Conservation (phyloP, 2,329 filamentous ascomycete species). For the Dactylellina leptospora region DNA sequence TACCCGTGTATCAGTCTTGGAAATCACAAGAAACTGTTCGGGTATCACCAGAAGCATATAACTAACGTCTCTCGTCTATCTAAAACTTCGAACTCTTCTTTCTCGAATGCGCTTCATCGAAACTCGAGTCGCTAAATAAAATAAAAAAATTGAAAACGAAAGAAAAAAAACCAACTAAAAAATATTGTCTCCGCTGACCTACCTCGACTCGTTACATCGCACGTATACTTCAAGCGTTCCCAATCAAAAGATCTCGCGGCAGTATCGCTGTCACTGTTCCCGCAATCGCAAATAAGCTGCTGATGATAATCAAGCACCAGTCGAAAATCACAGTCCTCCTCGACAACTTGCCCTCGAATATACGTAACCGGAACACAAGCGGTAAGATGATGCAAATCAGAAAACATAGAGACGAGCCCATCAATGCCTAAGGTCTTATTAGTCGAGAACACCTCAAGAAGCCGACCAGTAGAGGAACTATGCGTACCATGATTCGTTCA, state of each 20-base stretch:
- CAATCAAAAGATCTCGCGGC: constrained; percentile 45
- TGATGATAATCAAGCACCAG: constrained; percentile 75
- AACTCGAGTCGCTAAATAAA: constrained; percentile 3
- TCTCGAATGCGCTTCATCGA: background rate
- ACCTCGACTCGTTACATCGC: background rate
- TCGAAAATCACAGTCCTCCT: constrained; percentile 71
- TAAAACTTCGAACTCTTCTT: background rate
- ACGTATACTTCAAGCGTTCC: constrained; percentile 11
- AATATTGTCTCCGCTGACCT: constrained; percentile 1
- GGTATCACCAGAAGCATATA: background rate
- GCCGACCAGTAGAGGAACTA: background rate
- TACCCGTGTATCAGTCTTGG: background rate
- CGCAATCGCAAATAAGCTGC: constrained; percentile 73
- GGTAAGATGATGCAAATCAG: constrained; percentile 93
- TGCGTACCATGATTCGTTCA: constrained; percentile 78
- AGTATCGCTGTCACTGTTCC: constrained; percentile 71
- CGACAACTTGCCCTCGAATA: constrained; percentile 79
- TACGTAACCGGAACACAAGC: constrained; percentile 85
- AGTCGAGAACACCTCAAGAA: too few species aligned
- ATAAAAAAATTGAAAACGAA: background rate
- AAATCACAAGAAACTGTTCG: background rate
- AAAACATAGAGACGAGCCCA: constrained; percentile 90
- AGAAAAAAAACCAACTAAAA: background rate
- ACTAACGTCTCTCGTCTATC: background rate
- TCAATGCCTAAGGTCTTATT: constrained; percentile 65